Percentiles rank a stretch among this genome's conserved stretches.
phyloP scores from a whole-genome alignment of 2,329 filamentous ascomycete genomes.

The Pseudonectria foliicola region DNA sequence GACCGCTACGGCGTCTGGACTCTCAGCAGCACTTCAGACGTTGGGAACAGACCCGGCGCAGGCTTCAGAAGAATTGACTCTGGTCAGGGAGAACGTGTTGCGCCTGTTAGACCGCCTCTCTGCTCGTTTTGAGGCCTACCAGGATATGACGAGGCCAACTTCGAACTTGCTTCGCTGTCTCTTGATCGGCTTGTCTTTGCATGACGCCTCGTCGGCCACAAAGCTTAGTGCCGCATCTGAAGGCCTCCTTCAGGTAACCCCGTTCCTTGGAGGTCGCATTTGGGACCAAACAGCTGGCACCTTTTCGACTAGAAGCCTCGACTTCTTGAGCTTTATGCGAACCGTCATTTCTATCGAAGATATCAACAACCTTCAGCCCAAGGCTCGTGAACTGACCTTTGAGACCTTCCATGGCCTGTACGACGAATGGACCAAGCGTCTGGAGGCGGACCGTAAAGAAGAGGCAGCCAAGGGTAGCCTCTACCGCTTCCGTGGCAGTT shows the following conservation, averaged over 20 bases:
- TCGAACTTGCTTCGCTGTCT: slow-evolving; percentile 75
- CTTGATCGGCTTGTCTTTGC: slow-evolving; percentile 65
- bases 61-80: slow-evolving; percentile 34
- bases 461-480: slow-evolving; percentile 67
- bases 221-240: slow-evolving; percentile 28
- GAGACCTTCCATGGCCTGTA: slow-evolving; percentile 67
- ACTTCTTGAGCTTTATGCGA: slow-evolving; percentile 33
- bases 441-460: slow-evolving; percentile 68
- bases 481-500: slow-evolving; percentile 75
- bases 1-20: slow-evolving; percentile 45
- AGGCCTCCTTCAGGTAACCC: slow-evolving; percentile 39
- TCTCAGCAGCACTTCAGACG: slow-evolving; percentile 28
- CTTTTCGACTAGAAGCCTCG: slow-evolving; percentile 29
- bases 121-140: slow-evolving; percentile 67
- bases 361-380: slow-evolving; percentile 30
- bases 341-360: slow-evolving; percentile 41
- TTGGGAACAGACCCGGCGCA: slow-evolving; percentile 15
- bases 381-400: slow-evolving; percentile 50
- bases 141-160: slow-evolving; percentile 74
- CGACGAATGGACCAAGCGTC: slow-evolving; percentile 69
- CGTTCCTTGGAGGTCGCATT: slow-evolving; percentile 47
- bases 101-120: slow-evolving; percentile 65
- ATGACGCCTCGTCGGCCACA: slow-evolving; percentile 36
- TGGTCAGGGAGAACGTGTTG: slow-evolving; percentile 51
- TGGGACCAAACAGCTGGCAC: slow-evolving; percentile 18